Evolutionary conservation across 139 green algal genomes (phyloP), one percentile per base, ranked within the genome.

Genomic region (Spirogloea muscicola): DNA sequence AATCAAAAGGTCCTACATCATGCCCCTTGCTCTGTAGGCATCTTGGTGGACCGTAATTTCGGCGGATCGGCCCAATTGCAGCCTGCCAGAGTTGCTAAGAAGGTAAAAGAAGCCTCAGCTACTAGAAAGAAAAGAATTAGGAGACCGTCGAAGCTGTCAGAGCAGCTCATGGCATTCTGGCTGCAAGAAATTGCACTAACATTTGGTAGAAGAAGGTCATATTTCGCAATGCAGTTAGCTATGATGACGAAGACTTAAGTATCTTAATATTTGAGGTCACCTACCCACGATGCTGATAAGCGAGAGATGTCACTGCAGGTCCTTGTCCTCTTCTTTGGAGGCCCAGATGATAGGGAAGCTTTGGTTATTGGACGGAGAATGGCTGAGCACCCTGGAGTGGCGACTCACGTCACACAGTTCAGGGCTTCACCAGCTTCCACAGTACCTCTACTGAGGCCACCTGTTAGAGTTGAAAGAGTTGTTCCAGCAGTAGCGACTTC

Each of bases 291-390:
- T n/a, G n/a, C n/a, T n/a, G n/a, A n/a, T n/a, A n/a, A n/a, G n/a
- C n/a, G n/a, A n/a, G n/a, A n/a, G n/a, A n/a, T n/a, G n/a, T n/a
- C n/a, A n/a, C n/a, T n/a, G n/a, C n/a, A n/a, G 34, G 48, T 81
- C 29, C 40, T 33, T 13, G 38, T 82, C 44, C 52, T 82, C 29
- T 82, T 82, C 52, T 82, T 79, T 33, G 74, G 74, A n/a, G 74
- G 74, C 16, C 31, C 74, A 13, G 74, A 82, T 34, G 74, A 82
- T 42, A 44, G 74, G 41, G 74, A 82, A 44, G 74, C 74, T 9
- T 67, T 82, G 4, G 33, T 31, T 10, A n/a, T 79, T 13, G 74
- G 66, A 37, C 25, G 52, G 44, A 44, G 74, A 34, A 82, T 82
- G 67, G 66, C 29, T 27, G 49, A 69, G 55, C 74, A 82, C 65